These are phyloP conservation scores for Metarhizium rileyi DNA, from an alignment of 2,329 filamentous ascomycete species.

Conservation along the genomic window DNA sequence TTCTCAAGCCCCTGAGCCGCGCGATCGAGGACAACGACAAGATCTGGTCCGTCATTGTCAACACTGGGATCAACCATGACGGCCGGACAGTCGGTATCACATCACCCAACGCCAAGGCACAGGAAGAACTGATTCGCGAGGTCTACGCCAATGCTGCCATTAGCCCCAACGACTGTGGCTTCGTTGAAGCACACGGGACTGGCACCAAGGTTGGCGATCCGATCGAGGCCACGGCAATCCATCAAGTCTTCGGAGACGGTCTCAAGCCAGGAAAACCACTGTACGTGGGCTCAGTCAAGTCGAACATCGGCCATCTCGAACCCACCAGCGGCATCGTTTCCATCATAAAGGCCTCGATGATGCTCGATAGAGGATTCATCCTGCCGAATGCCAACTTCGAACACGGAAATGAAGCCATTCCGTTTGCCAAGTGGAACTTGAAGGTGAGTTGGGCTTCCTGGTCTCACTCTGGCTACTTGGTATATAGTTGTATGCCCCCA, in stretches of 20 bases:
- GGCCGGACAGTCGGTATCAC: constrained; percentile 41
- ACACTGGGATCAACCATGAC: constrained; percentile 44
- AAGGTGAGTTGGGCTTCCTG: no score
- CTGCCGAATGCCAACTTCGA: constrained; percentile 42
- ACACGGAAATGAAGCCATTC: no score
- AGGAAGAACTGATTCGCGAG: constrained; percentile 29
- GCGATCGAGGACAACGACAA: constrained; percentile 46
- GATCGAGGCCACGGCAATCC: constrained; percentile 39
- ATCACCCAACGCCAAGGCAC: constrained; percentile 41
- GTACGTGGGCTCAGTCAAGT: constrained; percentile 38
- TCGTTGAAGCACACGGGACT: constrained; percentile 43
- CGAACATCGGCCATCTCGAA: constrained; percentile 43
- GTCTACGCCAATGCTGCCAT: constrained; percentile 24
- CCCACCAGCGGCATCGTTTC: constrained; percentile 38
- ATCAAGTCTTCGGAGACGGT: constrained; percentile 29
- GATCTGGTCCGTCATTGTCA: constrained; percentile 40
- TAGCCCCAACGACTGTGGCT: constrained; percentile 19
- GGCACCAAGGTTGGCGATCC: constrained; percentile 47
- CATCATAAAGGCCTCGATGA: constrained; percentile 41
- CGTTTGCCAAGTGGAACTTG: no score
- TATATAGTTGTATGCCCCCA: constrained; percentile 26
- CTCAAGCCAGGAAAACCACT: constrained; percentile 29
- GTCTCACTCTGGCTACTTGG: no score
- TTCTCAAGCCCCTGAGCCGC: constrained; percentile 48
- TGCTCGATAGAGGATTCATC: constrained; percentile 39